Conservation (phyloP, 2,329 filamentous ascomycete genomes). For the Claviceps fusiformis region DNA sequence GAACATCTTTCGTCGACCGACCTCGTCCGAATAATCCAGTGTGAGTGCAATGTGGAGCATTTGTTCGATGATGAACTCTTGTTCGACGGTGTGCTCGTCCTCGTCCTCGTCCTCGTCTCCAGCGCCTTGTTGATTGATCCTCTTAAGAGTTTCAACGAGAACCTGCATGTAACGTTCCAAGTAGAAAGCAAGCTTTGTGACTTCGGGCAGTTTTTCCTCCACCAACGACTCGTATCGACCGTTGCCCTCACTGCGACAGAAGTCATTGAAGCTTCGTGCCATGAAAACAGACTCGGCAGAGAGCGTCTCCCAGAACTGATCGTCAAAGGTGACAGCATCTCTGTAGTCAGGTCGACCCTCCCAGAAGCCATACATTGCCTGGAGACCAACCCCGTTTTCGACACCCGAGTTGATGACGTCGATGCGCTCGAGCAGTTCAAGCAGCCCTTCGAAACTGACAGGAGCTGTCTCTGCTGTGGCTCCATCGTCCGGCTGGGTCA, state of each 20-base stretch:
- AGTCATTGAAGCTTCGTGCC: slow-evolving; percentile 86
- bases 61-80: slow-evolving; percentile 93
- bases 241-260: slow-evolving; percentile 62
- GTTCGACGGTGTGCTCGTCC: slow-evolving; percentile 74
- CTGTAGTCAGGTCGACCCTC: slow-evolving; percentile 75
- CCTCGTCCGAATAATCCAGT: slow-evolving; percentile 94
- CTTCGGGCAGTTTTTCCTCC: slow-evolving; percentile 91
- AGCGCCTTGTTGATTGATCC: slow-evolving; percentile 39
- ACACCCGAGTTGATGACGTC: slow-evolving; percentile 83
- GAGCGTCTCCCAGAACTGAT: slow-evolving; percentile 67
- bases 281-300: slow-evolving; percentile 82
- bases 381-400: slow-evolving; percentile 78
- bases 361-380: slow-evolving; percentile 96
- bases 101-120: slow-evolving; percentile 40
- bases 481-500: slow-evolving; percentile 44
- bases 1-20: slow-evolving; percentile 92
- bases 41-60: slow-evolving; percentile 83
- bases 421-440: slow-evolving; percentile 86
- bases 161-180: slow-evolving; percentile 66
- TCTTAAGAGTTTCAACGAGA: slow-evolving; percentile 50
- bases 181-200: slow-evolving; percentile 79
- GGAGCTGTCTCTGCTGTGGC: slow-evolving; percentile 41
- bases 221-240: slow-evolving; percentile 61
- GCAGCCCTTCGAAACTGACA: slow-evolving; percentile 67
- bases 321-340: slow-evolving; percentile 57